Evolutionary conservation across 2,329 filamentous ascomycete genomes (phyloP).

Genomic region (Fusarium newnesense): DNA sequence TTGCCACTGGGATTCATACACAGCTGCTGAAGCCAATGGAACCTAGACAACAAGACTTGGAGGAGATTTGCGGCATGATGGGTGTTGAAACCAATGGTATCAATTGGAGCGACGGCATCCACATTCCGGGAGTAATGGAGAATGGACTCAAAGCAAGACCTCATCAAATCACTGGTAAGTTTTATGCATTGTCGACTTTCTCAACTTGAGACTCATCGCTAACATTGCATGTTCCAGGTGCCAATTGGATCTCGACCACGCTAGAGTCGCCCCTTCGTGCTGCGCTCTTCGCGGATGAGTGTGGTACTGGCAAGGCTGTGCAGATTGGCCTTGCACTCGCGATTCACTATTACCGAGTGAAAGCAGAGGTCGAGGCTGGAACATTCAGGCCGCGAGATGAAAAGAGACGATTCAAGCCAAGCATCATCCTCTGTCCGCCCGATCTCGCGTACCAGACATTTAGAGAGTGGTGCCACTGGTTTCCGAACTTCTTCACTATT

Average conservation of each 20-base stretch:
- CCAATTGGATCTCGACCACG: rapidly evolving
- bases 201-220: not conserved
- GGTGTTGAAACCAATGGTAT: not conserved
- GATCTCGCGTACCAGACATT: rapidly evolving
- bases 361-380: rapidly evolving
- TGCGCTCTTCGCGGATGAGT: rapidly evolving
- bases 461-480: rapidly evolving
- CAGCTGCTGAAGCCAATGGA: not conserved
- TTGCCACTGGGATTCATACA: not conserved
- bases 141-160: not conserved
- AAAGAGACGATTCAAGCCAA: rapidly evolving
- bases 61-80: not conserved
- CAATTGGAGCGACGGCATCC: not conserved
- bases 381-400: rapidly evolving
- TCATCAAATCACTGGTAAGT: not conserved
- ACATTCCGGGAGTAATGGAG: not conserved
- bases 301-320: rapidly evolving
- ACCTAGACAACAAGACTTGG: not conserved
- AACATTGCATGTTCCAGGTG: rapidly evolving
- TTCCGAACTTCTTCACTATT: rapidly evolving
- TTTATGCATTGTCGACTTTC: not conserved
- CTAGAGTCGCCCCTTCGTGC: rapidly evolving
- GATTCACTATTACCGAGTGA: rapidly evolving
- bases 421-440: rapidly evolving
- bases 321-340: not conserved